These are phyloP conservation scores for Mycena leptocephala DNA, from an alignment of 768 basidiomycete species.

Conservation along the genomic window DNA sequence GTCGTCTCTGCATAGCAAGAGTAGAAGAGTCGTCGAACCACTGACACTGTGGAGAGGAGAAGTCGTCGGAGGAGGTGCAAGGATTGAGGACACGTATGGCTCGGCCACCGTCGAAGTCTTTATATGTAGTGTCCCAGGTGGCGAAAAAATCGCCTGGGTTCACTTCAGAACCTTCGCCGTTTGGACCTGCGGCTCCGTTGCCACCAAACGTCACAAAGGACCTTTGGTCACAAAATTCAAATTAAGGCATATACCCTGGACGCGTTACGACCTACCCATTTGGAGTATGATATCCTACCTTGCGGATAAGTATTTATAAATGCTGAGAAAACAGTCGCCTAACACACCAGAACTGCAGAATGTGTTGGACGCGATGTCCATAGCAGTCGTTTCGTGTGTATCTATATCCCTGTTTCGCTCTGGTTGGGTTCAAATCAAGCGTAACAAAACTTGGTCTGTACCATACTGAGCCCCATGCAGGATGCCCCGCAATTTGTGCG, in stretches of 20 bases:
- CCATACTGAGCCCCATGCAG: constrained; percentile 86
- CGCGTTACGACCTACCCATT: constrained; percentile 56
- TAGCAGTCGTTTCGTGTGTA: constrained; percentile 71
- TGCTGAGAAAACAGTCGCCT: not conserved
- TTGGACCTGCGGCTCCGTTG: constrained; percentile 79
- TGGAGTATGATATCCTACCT: constrained; percentile 66
- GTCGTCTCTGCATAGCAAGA: constrained; percentile 74
- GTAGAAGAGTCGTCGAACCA: constrained; percentile 79
- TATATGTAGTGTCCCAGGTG: constrained; percentile 76
- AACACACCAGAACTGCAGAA: constrained; percentile 71
- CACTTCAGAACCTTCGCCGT: constrained; percentile 67
- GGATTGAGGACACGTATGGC: constrained; percentile 89
- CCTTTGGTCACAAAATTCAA: constrained; percentile 42
- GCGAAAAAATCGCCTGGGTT: constrained; percentile 63
- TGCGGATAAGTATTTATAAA: not conserved
- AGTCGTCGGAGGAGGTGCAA: constrained; percentile 68
- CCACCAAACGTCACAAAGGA: constrained; percentile 85
- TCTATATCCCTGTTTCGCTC: constrained; percentile 71
- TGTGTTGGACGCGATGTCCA: constrained; percentile 83
- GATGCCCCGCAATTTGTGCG: constrained; percentile 75
- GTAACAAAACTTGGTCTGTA: constrained; percentile 36
- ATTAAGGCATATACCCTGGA: not conserved
- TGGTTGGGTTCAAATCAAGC: not conserved
- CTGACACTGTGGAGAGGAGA: constrained; percentile 67
- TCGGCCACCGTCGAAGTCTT: constrained; percentile 85